Base-by-base conservation (phyloP, 768 basidiomycete genomes). In the Phylloporus arenicola region DNA sequence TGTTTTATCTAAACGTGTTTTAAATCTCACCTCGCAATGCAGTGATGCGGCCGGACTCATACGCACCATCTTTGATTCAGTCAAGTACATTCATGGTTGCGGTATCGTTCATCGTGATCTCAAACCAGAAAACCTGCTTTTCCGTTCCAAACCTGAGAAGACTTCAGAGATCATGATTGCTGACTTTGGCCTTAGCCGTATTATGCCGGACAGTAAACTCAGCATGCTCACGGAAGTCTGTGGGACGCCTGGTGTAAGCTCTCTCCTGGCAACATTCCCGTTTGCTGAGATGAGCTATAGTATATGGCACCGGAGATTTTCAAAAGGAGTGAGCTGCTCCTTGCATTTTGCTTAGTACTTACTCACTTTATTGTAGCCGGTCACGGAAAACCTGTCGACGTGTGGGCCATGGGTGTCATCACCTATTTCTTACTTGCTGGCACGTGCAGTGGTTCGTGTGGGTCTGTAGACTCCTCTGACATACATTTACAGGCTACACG, bases 381-480 rank as follows among this genome's bases (percentile, higher is more conserved):
- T 4, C 95, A 99, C 60, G 82, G 87, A 37, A 96, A 90, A 70
- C 93, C 94, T 9, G 94, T 96, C 16, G 95, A 95, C 61, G 72
- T 95, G 48, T 94, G 92, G 94, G 93, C 95, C 1, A 94, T 98
- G 82, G 95, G 95, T 34, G 95, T 99, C 43, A 94, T 99, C 68
- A 89, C 95, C 12, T 97, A 97, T 72, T 96, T 96, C 84, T 74
- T 97, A 4, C 84, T 97, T 24, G 84, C 84, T 45, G 84, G 82
- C 64, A 54, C 17, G 62, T 50, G 34, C 24, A 3, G 9, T n/a
- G 31, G 22, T 20, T 31, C 11, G 3, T 5, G 16, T 35, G 22
- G 22, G 35, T 46, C 35, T 24, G 39, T 35, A n/a, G 22, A 41
- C 17, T 19, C 19, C 3, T 31, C 43, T 52, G 14, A 54, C 12